Evolutionary conservation across 148 eudicot species (phyloP), one percentile per base, ranked within the genome.

Genomic region (Linanthus parryae): DNA sequence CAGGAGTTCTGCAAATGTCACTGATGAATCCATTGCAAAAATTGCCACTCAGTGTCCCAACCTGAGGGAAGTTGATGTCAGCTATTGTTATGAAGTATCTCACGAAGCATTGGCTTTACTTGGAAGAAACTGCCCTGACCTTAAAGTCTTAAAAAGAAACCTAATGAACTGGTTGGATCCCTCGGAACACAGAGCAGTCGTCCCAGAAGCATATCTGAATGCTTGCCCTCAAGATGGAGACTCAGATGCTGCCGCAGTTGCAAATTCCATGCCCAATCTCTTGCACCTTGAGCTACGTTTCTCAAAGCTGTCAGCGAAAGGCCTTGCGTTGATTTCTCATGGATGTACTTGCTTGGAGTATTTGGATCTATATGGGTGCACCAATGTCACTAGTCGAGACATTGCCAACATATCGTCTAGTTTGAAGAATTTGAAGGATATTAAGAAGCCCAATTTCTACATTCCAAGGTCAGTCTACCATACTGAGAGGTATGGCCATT

Each of bases 41-140:
- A 70, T 92, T 53, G 76, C 98, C 16, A 38, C 62, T 5, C 55
- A 54, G 12, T 92, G 98, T 49, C 83, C 85, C 24, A 65, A 75
- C 57, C 73, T 92, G 21, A 70, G 33, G 59, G 90, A 87, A 47
- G 68, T 92, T 8, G 96, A 92, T 57, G 46, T 87, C 54, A 92
- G 98, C 72, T 84, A 73, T 70, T 92, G 94, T 82, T 78, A 84
- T 25, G 90, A 92, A 71, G 66, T 87, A 48, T 92, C 98, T 42
- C 85, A 79, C 39, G 62, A 75, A 70, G 74, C 98, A 56, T 18
- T 92, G 27, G 63, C 71, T 14, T 27, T 63, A 29, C 31, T 92
- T 3, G 98, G 98, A 46, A 63, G 38, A 13, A 76, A 57, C 20
- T 84, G 90, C 54, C 77, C 79, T 17, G 55, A 75, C 42, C 64